Conservation (phyloP, 116 monocot species). For the Posidonia oceanica region DNA sequence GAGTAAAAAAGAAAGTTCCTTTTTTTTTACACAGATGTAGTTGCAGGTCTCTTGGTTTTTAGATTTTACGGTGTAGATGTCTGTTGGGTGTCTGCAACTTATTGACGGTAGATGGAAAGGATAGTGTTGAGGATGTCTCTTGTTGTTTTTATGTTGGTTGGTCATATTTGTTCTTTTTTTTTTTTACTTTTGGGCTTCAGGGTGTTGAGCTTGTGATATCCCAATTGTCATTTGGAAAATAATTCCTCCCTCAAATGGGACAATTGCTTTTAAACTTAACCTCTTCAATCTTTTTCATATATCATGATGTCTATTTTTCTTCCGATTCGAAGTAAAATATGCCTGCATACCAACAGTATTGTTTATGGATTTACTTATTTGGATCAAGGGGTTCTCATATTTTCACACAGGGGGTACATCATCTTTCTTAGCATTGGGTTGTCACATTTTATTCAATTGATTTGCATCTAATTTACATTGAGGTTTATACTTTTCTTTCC, state of each 20-base stretch:
- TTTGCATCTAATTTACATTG: not conserved
- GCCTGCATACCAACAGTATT: not conserved
- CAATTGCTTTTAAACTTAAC: too few relatives aligned
- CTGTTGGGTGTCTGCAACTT: too few relatives aligned
- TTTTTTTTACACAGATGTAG: not conserved
- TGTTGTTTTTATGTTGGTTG: not conserved
- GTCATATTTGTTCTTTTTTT: not conserved
- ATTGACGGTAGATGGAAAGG: not conserved
- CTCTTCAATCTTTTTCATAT: not conserved
- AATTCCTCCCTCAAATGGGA: too few relatives aligned
- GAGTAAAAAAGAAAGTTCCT: too few relatives aligned
- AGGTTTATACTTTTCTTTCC: not conserved
- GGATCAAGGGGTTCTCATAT: not conserved
- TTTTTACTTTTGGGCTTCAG: too few relatives aligned
- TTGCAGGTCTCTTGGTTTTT: not conserved
- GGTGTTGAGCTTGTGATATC: too few relatives aligned
- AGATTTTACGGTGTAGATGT: too few relatives aligned
- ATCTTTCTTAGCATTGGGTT: not conserved
- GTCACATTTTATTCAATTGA: not conserved
- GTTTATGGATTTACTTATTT: not conserved
- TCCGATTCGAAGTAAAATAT: not conserved
- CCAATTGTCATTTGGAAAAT: too few relatives aligned
- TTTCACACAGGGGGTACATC: too few relatives aligned
- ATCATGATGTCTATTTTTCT: not conserved
- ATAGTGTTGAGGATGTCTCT: not conserved